phyloP scores from a whole-genome alignment of 306 rosid species.

The apple (Malus domestica) region DNA sequence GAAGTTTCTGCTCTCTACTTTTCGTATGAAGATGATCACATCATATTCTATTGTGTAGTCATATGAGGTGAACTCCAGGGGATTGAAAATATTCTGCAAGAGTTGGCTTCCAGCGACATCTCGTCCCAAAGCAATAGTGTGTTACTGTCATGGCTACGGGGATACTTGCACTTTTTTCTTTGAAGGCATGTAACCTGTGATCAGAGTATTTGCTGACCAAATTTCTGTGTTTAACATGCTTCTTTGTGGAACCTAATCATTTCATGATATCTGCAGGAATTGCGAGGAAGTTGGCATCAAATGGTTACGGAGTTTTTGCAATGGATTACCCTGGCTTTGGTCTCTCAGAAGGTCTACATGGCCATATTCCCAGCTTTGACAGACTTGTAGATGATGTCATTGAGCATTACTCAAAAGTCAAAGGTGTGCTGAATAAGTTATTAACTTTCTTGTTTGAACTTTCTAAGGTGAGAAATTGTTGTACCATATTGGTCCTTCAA shows the following conservation, averaged over 20 bases:
- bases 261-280: slow-evolving; percentile 42
- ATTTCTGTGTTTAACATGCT: neutral
- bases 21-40: slow-evolving; percentile 8
- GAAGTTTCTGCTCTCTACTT: neutral
- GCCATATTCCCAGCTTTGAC: slow-evolving; percentile 65
- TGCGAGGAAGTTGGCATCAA: slow-evolving; percentile 68
- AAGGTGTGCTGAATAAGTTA: slow-evolving; percentile 39
- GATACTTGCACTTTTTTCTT: slow-evolving; percentile 93
- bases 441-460: neutral
- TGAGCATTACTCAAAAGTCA: slow-evolving; percentile 70
- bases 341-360: slow-evolving; percentile 91
- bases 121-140: slow-evolving; percentile 63
- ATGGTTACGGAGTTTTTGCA: slow-evolving; percentile 80
- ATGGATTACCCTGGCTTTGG: slow-evolving; percentile 98
- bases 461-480: neutral
- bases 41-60: slow-evolving; percentile 37
- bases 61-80: slow-evolving; percentile 68
- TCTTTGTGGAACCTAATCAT: neutral
- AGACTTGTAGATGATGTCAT: slow-evolving; percentile 66
- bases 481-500: neutral
- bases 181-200: slow-evolving; percentile 58
- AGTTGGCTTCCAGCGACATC: slow-evolving; percentile 70
- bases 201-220: neutral
- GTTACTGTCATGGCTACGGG: slow-evolving; percentile 88
- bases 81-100: slow-evolving; percentile 63